These are phyloP conservation scores for Eucalyptus cloeziana DNA, from an alignment of 345 rosid genomes.

Conservation along the genomic window DNA sequence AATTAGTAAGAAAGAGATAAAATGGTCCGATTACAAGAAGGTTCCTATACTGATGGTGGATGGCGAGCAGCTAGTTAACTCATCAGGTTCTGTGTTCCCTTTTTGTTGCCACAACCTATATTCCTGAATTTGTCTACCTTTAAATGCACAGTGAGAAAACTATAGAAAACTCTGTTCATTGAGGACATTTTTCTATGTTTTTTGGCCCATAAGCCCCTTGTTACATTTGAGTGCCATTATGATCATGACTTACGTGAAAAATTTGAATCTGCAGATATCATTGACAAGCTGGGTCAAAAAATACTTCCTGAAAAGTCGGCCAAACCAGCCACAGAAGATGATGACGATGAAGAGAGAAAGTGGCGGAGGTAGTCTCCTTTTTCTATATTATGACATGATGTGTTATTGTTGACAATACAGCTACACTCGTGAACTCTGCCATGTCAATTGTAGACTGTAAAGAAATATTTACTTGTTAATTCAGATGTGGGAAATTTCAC, in stretches of 20 bases:
- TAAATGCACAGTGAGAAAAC: neutral
- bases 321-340: neutral
- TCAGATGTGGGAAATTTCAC: neutral
- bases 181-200: neutral
- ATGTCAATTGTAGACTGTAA: neutral
- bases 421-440: neutral
- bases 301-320: constrained; percentile 1
- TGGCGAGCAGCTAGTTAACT: constrained; percentile 34
- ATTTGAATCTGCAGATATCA: constrained; percentile 8
- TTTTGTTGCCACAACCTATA: neutral
- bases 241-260: neutral
- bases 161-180: neutral
- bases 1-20: constrained; percentile 30
- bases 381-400: neutral
- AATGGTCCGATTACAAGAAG: constrained; percentile 39
- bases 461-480: neutral
- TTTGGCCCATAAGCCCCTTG: neutral
- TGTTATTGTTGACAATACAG: neutral
- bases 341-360: constrained; percentile 16
- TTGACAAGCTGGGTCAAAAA: constrained; percentile 9
- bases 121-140: neutral
- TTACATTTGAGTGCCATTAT: neutral
- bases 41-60: constrained; percentile 33
- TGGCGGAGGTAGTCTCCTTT: constrained; percentile 16
- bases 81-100: constrained; percentile 14